Evolutionary conservation across 2,329 filamentous ascomycete species (phyloP).

Genomic region (Aspergillus spinulosporus): DNA sequence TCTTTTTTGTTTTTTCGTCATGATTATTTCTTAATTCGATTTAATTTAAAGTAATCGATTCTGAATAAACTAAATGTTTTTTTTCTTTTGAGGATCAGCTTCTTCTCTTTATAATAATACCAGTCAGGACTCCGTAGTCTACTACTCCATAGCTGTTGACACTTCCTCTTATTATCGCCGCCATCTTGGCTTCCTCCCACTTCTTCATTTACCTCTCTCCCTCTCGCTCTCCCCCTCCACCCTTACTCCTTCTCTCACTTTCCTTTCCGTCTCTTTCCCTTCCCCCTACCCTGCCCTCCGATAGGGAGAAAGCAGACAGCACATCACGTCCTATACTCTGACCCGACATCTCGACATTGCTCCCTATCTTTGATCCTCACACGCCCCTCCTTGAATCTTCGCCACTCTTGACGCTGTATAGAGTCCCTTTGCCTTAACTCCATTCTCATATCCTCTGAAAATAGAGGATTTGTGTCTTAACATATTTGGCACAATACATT

Average conservation of each 20-base stretch:
- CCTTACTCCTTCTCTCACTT: slow-evolving; percentile 18
- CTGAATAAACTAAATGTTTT: slow-evolving; percentile 11
- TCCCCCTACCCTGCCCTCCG: slow-evolving; percentile 17
- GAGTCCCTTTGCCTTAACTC: not conserved
- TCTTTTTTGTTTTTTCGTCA: slow-evolving; percentile 13
- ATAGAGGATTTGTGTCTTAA: not conserved
- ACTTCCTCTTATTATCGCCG: slow-evolving; percentile 22
- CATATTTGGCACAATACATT: slow-evolving; percentile 5
- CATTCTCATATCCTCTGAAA: not conserved
- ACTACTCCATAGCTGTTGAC: slow-evolving; percentile 8
- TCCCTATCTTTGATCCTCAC: slow-evolving; percentile 3
- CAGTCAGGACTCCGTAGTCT: not conserved
- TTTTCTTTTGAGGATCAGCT: slow-evolving; percentile 6
- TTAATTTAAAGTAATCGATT: slow-evolving; percentile 6
- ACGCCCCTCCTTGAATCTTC: slow-evolving; percentile 2
- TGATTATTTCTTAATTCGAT: not conserved
- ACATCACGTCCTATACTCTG: not conserved
- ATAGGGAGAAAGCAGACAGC: slow-evolving; percentile 10
- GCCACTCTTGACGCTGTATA: slow-evolving; percentile 2
- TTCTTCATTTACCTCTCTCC: slow-evolving; percentile 16
- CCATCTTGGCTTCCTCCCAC: slow-evolving; percentile 19
- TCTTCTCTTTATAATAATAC: slow-evolving; percentile 5
- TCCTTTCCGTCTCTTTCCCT: slow-evolving; percentile 20
- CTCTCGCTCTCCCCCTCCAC: slow-evolving; percentile 20
- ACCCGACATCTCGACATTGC: not conserved